Percentiles rank a stretch among this genome's conserved stretches.
Evolutionary conservation across 2,329 filamentous ascomycete species (phyloP).

Genomic region (Ophiocordyceps robertsii): DNA sequence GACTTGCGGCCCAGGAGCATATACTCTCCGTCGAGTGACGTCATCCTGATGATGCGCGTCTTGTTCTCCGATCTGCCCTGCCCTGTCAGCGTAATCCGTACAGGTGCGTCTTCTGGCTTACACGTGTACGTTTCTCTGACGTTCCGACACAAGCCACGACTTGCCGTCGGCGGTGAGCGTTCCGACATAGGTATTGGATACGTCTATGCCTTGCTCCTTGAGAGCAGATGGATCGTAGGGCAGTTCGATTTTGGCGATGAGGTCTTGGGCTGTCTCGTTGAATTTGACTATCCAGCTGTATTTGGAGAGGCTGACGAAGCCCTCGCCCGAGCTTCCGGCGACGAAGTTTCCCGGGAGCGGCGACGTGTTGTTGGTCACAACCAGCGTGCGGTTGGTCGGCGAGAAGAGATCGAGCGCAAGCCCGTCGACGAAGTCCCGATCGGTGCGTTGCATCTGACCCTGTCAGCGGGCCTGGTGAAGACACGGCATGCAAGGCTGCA

Average conservation of each 20-base stretch:
- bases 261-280: conserved; percentile 16
- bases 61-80: conserved; percentile 11
- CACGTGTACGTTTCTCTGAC: conserved; percentile 13
- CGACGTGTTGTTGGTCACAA: conserved; percentile 15
- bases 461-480: no score
- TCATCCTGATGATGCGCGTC: conserved; percentile 18
- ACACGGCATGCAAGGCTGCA: not conserved
- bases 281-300: conserved; percentile 18
- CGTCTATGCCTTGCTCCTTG: not conserved
- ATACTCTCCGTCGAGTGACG: conserved; percentile 16
- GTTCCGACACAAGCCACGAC: conserved; percentile 7
- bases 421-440: conserved; percentile 19
- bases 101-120: no score
- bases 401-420: conserved; percentile 19
- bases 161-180: conserved; percentile 1
- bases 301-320: conserved; percentile 13
- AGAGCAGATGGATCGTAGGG: conserved; percentile 10
- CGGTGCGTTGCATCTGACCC: conserved; percentile 6
- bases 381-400: conserved; percentile 14
- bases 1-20: conserved; percentile 15
- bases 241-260: conserved; percentile 19
- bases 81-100: not conserved
- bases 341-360: conserved; percentile 16
- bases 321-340: conserved; percentile 12
- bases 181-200: conserved; percentile 4